Conservation (phyloP, 2,329 filamentous ascomycete species). For the Neonectria ditissima region DNA sequence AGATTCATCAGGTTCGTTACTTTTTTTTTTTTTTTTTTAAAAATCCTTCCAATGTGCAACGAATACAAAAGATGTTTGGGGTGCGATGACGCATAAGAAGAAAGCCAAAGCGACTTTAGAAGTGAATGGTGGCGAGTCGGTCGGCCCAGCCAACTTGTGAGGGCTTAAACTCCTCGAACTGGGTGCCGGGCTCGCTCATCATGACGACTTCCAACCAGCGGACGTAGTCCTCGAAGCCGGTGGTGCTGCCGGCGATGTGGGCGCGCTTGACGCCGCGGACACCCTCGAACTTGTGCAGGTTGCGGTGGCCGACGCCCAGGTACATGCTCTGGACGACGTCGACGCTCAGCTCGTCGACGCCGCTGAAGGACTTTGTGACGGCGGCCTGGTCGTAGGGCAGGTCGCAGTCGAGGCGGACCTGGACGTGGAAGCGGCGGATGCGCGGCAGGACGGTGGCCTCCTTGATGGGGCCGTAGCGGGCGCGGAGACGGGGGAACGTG, state of each 20-base stretch:
- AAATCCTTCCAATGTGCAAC: slow-evolving; percentile 1
- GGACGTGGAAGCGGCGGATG: slow-evolving; percentile 55
- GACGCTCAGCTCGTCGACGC: slow-evolving; percentile 54
- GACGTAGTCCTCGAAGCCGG: slow-evolving; percentile 57
- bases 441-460: slow-evolving; percentile 45
- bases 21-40: slow-evolving; percentile 16
- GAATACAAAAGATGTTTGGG: background rate
- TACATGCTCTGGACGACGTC: slow-evolving; percentile 55
- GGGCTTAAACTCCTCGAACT: slow-evolving; percentile 38
- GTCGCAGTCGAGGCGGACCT: slow-evolving; percentile 56
- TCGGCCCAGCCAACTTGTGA: slow-evolving; percentile 39
- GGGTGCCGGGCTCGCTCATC: slow-evolving; percentile 44
- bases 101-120: slow-evolving; percentile 22
- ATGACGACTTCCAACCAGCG: slow-evolving; percentile 55
- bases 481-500: slow-evolving; percentile 54
- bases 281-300: slow-evolving; percentile 56
- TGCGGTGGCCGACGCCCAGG: slow-evolving; percentile 52
- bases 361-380: slow-evolving; percentile 51
- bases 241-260: slow-evolving; percentile 52
- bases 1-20: slow-evolving; percentile 21
- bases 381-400: slow-evolving; percentile 47
- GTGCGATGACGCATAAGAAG: background rate
- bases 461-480: slow-evolving; percentile 48
- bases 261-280: slow-evolving; percentile 55
- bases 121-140: slow-evolving; percentile 41